Base-by-base conservation (phyloP, 2,329 filamentous ascomycete species). In the Phialophora expanda region DNA sequence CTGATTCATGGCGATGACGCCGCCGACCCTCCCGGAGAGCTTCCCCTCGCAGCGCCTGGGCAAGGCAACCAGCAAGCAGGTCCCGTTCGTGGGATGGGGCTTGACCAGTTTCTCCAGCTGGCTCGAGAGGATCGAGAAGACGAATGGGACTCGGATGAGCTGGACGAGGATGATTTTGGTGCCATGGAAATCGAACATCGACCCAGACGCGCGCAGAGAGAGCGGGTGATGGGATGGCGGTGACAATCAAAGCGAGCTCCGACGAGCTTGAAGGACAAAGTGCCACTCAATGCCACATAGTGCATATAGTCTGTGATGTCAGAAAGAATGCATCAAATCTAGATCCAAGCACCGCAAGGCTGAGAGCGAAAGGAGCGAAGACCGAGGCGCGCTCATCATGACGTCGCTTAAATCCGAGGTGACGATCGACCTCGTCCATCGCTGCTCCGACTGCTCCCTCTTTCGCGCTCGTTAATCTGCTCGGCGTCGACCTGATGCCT, bases 121-220 rank as follows among this genome's bases (percentile, higher is more conserved):
- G 85, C 83, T 5, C 73, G 77, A 62, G 77, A 82, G 59, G 85
- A 87, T 66, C 79, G 82, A 50, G 85, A 87, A 74, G 85, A 86
- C 69, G 85, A 81, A 65, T 87, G 85, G 85, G 84, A 86, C 68
- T 86, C 83, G 67, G 85, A 87, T 72, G 85, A 86, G 71, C 69
- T 86, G 58, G 83, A 84, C 20, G 81, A 81, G 17, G 68, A 67
- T 48, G 54, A 55, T 34, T 65, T 61, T 41, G 34, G 50, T 30
- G 56, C 30, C 26, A 56, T 64, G 3, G 62, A 64, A 32, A n/a
- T 44, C 38, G 60, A 62, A 30, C 58, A 51, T n/a, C 44, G 32
- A 14, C 58, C 46, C 6, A n/a, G 58, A 30, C 56, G 41, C 3
- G 30, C 20, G 32, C 8, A 44, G 32, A 26, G 34, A 30, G 56